phyloP scores from a whole-genome alignment of 805 yeast genomes.

The Kodamaea neixiangensis region DNA sequence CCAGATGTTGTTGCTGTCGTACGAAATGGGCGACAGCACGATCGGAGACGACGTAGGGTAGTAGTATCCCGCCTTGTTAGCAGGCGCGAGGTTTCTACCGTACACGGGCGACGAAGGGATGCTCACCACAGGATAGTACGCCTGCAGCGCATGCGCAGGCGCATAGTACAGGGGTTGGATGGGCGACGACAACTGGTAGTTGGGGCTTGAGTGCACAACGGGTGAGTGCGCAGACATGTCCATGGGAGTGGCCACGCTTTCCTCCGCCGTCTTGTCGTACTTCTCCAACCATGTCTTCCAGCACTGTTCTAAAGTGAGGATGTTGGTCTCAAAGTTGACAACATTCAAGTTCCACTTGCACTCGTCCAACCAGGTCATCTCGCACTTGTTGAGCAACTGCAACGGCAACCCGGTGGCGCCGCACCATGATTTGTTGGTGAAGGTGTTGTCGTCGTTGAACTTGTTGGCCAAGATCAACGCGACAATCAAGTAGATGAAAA shows the following conservation, averaged over 20 bases:
- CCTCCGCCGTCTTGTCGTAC: conserved; percentile 18
- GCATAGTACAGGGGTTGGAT: conserved; percentile 8
- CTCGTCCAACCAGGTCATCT: conserved; percentile 65
- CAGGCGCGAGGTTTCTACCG: conserved; percentile 6
- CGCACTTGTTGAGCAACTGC: conserved; percentile 60
- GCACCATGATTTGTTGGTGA: conserved; percentile 93
- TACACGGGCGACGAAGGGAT: conserved; percentile 25
- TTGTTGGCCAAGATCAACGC: conserved; percentile 86
- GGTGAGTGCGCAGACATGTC: not conserved
- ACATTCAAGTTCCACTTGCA: conserved; percentile 61
- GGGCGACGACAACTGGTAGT: conserved; percentile 13
- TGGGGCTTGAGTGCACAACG: conserved; percentile 8
- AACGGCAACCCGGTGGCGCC: conserved; percentile 87
- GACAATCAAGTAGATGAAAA: conserved; percentile 60
- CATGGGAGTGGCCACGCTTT: conserved; percentile 7
- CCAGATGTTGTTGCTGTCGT: conserved; percentile 24
- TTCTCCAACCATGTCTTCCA: conserved; percentile 47
- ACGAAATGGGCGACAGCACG: conserved; percentile 27
- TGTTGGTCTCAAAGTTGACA: conserved; percentile 39
- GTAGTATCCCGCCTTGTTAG: conserved; percentile 13
- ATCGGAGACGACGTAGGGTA: conserved; percentile 27
- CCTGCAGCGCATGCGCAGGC: conserved; percentile 1
- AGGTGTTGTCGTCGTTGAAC: conserved; percentile 94
- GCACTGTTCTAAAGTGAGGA: conserved; percentile 44
- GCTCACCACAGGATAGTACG: conserved; percentile 13